phyloP scores from a whole-genome alignment of 306 rosid species.

The Vigna hirtella region DNA sequence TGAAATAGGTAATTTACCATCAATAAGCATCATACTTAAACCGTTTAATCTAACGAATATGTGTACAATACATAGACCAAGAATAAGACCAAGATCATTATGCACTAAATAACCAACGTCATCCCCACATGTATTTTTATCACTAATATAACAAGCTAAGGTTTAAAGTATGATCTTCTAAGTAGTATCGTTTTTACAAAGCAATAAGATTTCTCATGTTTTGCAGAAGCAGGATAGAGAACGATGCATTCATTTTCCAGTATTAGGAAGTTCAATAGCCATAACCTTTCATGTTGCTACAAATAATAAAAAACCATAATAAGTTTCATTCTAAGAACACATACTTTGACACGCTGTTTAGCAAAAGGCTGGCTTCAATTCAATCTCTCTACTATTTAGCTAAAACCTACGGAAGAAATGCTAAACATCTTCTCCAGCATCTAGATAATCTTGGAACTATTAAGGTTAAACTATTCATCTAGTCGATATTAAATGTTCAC shows the following conservation, averaged over 20 bases:
- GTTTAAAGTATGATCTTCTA: neutral
- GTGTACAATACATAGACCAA: neutral
- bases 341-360: slow-evolving; percentile 26
- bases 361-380: neutral
- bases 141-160: too few species aligned
- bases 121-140: too few species aligned
- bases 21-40: neutral
- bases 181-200: neutral
- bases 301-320: slow-evolving; percentile 45
- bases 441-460: slow-evolving; percentile 22
- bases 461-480: neutral
- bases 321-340: slow-evolving; percentile 32
- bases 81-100: too few species aligned
- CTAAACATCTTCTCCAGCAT: too few species aligned
- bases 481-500: neutral
- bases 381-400: neutral
- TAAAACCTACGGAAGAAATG: neutral
- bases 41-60: neutral
- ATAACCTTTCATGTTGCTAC: slow-evolving; percentile 89
- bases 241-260: slow-evolving; percentile 68
- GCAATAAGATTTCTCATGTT: slow-evolving; percentile 44
- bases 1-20: slow-evolving; percentile 40
- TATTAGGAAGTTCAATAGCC: slow-evolving; percentile 88
- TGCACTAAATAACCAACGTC: too few species aligned
- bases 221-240: slow-evolving; percentile 93